Percentiles rank a stretch among this genome's conserved stretches.
Conservation (phyloP, 2,329 filamentous ascomycete genomes). For the Chalara sp. region DNA sequence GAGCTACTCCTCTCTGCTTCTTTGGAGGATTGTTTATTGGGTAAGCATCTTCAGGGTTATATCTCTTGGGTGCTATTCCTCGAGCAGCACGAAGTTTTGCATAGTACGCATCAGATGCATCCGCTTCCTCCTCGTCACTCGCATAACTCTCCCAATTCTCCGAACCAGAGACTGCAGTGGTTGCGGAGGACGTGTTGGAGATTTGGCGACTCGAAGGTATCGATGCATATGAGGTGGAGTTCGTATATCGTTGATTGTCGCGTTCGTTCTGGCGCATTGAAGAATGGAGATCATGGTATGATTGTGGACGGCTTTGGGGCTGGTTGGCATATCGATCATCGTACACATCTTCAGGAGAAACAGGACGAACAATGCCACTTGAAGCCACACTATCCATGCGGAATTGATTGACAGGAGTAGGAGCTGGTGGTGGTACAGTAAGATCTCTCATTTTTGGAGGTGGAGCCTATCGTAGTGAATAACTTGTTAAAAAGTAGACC, state of each 20-base stretch:
- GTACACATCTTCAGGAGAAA: slow-evolving; percentile 79
- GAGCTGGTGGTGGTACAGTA: slow-evolving; percentile 44
- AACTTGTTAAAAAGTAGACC: neutral
- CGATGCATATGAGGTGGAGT: slow-evolving; percentile 18
- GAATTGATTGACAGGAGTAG: slow-evolving; percentile 47
- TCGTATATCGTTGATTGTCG: slow-evolving; percentile 28
- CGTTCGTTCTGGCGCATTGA: slow-evolving; percentile 36
- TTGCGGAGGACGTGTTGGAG: slow-evolving; percentile 59
- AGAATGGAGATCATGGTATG: slow-evolving; percentile 34
- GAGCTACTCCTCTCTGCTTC: slow-evolving; percentile 46
- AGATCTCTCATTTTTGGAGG: slow-evolving; percentile 93
- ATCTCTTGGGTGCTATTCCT: slow-evolving; percentile 47
- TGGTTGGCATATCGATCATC: slow-evolving; percentile 50
- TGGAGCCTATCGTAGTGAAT: slow-evolving; percentile 41
- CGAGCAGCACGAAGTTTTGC: slow-evolving; percentile 66
- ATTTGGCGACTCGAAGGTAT: slow-evolving; percentile 51
- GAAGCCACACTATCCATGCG: slow-evolving; percentile 41
- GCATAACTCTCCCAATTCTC: slow-evolving; percentile 99
- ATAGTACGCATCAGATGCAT: slow-evolving; percentile 81
- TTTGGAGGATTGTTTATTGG: slow-evolving; percentile 38
- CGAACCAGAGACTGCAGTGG: slow-evolving; percentile 69
- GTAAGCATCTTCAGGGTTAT: slow-evolving; percentile 38
- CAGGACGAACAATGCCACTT: slow-evolving; percentile 48
- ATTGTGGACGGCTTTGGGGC: slow-evolving; percentile 26
- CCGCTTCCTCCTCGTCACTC: slow-evolving; percentile 71